Conservation (phyloP, 1,284 basidiomycete species). For the Moesziomyces globuligerus region DNA sequence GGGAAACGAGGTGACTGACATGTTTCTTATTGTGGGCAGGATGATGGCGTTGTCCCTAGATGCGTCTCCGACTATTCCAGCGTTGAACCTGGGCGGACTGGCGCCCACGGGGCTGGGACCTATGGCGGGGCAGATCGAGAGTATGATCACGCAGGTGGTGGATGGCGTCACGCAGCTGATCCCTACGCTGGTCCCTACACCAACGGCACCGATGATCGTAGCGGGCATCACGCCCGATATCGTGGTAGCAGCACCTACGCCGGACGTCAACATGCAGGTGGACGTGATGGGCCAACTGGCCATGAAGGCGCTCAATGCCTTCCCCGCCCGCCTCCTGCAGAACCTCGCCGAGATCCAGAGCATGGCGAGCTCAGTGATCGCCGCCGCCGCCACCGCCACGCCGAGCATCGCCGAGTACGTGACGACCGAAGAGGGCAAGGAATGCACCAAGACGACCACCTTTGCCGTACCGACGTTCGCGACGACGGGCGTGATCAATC, state of each 20-base stretch:
- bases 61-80: constrained; percentile 21
- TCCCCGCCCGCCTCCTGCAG: constrained; percentile 26
- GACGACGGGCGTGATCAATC: constrained; percentile 32
- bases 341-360: constrained; percentile 19
- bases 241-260: constrained; percentile 3
- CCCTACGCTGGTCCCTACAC: constrained; percentile 27
- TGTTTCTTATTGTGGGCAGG: too few species aligned
- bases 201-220: constrained; percentile 5
- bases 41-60: constrained; percentile 29
- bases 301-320: constrained; percentile 15
- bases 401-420: constrained; percentile 7
- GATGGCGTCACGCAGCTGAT: constrained; percentile 38
- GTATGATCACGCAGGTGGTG: constrained; percentile 28
- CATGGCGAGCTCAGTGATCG: constrained; percentile 14
- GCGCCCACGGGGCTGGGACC: constrained; percentile 20
- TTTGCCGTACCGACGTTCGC: constrained; percentile 8
- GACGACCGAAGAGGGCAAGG: constrained; percentile 21
- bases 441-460: constrained; percentile 23
- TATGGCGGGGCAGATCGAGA: constrained; percentile 13
- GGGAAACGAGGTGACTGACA: too few species aligned
- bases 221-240: constrained; percentile 5
- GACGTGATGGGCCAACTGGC: constrained; percentile 14
- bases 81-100: constrained; percentile 18
- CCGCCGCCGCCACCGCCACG: constrained; percentile 10
- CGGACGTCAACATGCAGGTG: constrained; percentile 7